A percentile compares a stretch with the other conserved stretches of the same genome.
These are phyloP conservation scores for Serpula lacrymans DNA, from an alignment of 768 basidiomycete genomes.

Conservation along the genomic window DNA sequence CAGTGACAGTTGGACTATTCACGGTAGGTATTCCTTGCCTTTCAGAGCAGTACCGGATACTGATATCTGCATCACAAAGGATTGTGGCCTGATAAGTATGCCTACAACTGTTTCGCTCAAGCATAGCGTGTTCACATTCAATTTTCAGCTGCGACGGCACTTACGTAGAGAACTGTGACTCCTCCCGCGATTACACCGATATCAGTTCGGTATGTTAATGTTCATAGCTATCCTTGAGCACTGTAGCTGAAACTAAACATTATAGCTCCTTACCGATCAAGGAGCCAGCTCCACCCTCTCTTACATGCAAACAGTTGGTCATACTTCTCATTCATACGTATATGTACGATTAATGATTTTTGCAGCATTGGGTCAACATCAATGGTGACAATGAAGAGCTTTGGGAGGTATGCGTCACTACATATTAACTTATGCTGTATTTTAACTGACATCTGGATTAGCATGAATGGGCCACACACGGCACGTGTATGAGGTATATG, in stretches of 20 bases:
- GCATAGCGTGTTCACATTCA: not conserved
- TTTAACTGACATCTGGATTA: conserved; percentile 19
- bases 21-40: conserved; percentile 43
- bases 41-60: not conserved
- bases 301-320: conserved; percentile 46
- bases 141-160: conserved; percentile 51
- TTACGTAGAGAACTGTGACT: conserved; percentile 33
- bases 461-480: conserved; percentile 74
- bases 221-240: not conserved
- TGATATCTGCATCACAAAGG: conserved; percentile 34
- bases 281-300: conserved; percentile 56
- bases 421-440: not conserved
- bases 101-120: conserved; percentile 4
- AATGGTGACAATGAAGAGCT: conserved; percentile 58
- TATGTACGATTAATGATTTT: conserved; percentile 20
- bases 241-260: not conserved
- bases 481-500: conserved; percentile 42
- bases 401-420: conserved; percentile 53
- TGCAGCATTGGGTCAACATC: conserved; percentile 59
- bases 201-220: conserved; percentile 34
- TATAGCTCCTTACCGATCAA: conserved; percentile 53
- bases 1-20: conserved; percentile 68
- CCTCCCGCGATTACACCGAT: conserved; percentile 42
- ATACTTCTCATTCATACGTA: not conserved
- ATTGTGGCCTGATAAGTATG: conserved; percentile 65